A percentile compares a stretch with the other conserved stretches of the same genome.
phyloP scores from a whole-genome alignment of 441 rosid genomes.

The Euphorbia schlechtendalii region DNA sequence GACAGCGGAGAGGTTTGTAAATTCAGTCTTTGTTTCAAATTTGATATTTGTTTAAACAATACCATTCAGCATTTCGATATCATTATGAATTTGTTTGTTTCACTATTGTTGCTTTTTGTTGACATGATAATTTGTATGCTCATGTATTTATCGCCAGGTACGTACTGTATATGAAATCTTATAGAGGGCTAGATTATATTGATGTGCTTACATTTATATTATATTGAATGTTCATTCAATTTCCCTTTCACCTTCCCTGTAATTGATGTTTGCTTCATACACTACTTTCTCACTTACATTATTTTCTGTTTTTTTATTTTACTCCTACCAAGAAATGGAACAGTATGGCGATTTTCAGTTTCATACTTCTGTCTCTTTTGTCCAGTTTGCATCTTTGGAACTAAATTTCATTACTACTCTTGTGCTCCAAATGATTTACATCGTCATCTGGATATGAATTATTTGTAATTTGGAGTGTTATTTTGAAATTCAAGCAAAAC shows the following conservation, averaged over 20 bases:
- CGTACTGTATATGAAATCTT: neutral
- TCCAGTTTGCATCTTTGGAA: neutral
- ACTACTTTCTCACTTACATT: neutral
- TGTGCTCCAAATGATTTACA: neutral
- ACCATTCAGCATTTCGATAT: neutral
- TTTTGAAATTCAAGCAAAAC: neutral
- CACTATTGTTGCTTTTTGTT: neutral
- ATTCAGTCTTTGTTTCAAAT: neutral
- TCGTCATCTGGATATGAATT: neutral
- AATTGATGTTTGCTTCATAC: neutral
- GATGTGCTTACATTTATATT: no score
- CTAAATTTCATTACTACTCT: neutral
- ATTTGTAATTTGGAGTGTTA: neutral
- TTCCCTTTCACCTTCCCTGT: neutral
- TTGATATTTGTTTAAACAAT: neutral
- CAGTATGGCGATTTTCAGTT: no score
- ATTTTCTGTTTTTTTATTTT: neutral
- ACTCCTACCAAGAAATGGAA: neutral
- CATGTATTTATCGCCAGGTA: neutral
- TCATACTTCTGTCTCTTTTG: no score
- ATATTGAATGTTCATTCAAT: neutral
- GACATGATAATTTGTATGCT: neutral
- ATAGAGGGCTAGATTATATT: neutral
- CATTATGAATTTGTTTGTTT: neutral
- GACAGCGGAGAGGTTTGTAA: slow-evolving; percentile 60